Base-by-base conservation (phyloP, 495 filamentous ascomycete genomes). In the Letharia lupina region DNA sequence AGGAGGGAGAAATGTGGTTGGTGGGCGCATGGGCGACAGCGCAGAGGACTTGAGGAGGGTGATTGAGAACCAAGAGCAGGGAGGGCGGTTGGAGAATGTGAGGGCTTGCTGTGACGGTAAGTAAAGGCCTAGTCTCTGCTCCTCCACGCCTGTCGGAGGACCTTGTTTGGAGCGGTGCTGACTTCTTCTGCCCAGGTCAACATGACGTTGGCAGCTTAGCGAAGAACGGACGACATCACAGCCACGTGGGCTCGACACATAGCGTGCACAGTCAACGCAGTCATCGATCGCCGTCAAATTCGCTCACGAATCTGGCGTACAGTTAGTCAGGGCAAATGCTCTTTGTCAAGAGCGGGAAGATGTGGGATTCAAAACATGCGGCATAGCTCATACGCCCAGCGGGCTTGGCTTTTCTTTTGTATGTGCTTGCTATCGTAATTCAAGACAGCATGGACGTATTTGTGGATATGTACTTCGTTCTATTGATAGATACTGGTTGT, bases 91-190 rank as follows among this genome's bases (percentile, higher is more conserved):
- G 69, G 95, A 96, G 78, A 96, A 98, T 73, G 94, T 98, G 60
- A 82, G 94, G 73, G 93, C 92, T 62, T 98, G 94, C 78, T 98
- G 94, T 76, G 94, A 97, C 84, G 94, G 91, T 93, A 79, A 81
- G 87, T 79, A 2, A 15, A 54, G 0, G 11, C 11, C 48, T 4
- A 12, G 2, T 31, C 9, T 13, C 15, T 28, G 23, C 28, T 6
- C 12, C 33, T 33, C 48, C 23, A 4, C 48, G 23, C 10, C 15
- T 1, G 10, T 69, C 31, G n/a, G 65, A 47, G 33, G 37, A 35
- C 45, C 37, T 56, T 13, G 40, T 48, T 20, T 48, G 5, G 0
- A 4, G 8, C 13, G 10, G 10, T 50, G 47, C 47, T 50, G n/a
- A 50, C n/a, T 5, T 6, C 2, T 8, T 20, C 6, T 48, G 4